Percentiles rank a stretch among this genome's conserved stretches.
phyloP scores from a whole-genome alignment of 371 early-diverging fungal genomes.

The Lichtheimia ramosa region DNA sequence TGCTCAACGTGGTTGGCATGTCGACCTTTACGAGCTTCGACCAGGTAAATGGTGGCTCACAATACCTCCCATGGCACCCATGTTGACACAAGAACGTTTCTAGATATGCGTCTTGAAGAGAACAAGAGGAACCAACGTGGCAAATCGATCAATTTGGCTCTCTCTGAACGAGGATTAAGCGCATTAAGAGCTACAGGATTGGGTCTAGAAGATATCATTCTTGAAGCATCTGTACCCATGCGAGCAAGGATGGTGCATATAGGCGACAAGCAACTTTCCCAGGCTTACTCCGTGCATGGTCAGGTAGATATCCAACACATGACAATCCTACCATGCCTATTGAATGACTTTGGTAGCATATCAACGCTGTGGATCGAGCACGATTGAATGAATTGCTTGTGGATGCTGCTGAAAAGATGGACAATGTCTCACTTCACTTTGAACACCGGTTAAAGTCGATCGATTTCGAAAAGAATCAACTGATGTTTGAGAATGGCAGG shows the following conservation, averaged over 20 bases:
- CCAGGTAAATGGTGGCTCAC: slow-evolving; percentile 68
- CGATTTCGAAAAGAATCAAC: slow-evolving; percentile 62
- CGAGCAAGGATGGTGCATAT: slow-evolving; percentile 91
- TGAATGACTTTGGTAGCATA: slow-evolving; percentile 76
- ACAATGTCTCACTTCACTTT: slow-evolving; percentile 71
- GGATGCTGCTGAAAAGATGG: slow-evolving; percentile 61
- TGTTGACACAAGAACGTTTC: not conserved
- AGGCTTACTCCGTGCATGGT: slow-evolving; percentile 86
- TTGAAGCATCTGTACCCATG: slow-evolving; percentile 86
- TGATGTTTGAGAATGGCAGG: slow-evolving; percentile 24
- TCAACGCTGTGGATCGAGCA: slow-evolving; percentile 92
- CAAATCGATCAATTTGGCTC: slow-evolving; percentile 92
- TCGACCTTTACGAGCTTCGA: slow-evolving; percentile 84
- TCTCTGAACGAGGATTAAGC: slow-evolving; percentile 86
- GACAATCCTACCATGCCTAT: no score
- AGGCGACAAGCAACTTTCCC: slow-evolving; percentile 62
- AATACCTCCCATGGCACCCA: no score
- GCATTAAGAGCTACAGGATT: slow-evolving; percentile 76
- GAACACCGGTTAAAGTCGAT: slow-evolving; percentile 57
- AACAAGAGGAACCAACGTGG: slow-evolving; percentile 59
- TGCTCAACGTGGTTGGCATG: slow-evolving; percentile 90
- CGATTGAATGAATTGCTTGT: slow-evolving; percentile 81
- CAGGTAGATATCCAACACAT: slow-evolving; percentile 53
- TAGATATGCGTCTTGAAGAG: slow-evolving; percentile 71
- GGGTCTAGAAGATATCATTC: slow-evolving; percentile 62